These are phyloP conservation scores for Cucumis sativus DNA, from an alignment of 306 rosid species.

Conservation along the genomic window Cucumber_9930_V3 NC_026655.2:17218001-17218500, in stretches of 20 bases:
- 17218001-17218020: not conserved
- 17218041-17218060: not conserved
- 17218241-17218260: constrained; percentile 78
- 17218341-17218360: constrained; percentile 80
- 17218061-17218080: not conserved
- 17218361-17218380: not conserved
- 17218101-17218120: not conserved
- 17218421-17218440: no score
- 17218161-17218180: not conserved
- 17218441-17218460: no score
- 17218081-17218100: not conserved
- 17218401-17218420: not conserved
- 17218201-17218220: constrained; percentile 65
- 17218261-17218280: constrained; percentile 89
- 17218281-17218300: constrained; percentile 89
- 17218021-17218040: not conserved
- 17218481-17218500: not conserved
- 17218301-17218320: constrained; percentile 94
- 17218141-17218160: not conserved
- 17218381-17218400: not conserved
- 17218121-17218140: not conserved
- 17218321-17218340: constrained; percentile 93
- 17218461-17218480: no score
- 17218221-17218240: constrained; percentile 88
- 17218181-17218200: not conserved